Percentiles rank a stretch among this genome's conserved stretches.
Evolutionary conservation across 2,329 filamentous ascomycete genomes (phyloP).

Genomic region (Diaporthe vaccinii): DNA sequence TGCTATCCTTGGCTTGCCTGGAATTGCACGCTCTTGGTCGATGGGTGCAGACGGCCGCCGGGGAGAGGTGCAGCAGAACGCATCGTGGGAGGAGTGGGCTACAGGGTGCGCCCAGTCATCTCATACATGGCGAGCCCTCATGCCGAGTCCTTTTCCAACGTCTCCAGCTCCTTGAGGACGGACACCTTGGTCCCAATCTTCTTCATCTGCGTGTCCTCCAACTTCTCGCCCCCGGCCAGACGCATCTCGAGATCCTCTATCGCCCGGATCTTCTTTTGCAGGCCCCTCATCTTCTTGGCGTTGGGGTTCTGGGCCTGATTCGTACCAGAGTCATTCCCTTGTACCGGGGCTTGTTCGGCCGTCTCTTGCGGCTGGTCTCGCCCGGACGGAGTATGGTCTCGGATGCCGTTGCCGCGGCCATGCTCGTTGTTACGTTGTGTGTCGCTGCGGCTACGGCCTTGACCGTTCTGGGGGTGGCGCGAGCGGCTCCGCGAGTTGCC

Average conservation of each 20-base stretch:
- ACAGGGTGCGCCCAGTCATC: not conserved
- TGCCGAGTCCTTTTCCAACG: constrained; percentile 59
- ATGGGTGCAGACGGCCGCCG: not conserved
- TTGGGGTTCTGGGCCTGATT: constrained; percentile 69
- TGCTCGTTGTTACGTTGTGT: constrained; percentile 55
- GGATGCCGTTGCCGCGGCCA: constrained; percentile 44
- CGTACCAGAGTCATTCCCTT: constrained; percentile 58
- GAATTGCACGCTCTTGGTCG: not conserved
- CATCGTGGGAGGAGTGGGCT: not conserved
- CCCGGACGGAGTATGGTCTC: constrained; percentile 46
- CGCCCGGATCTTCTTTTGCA: constrained; percentile 97
- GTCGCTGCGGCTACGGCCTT: constrained; percentile 65
- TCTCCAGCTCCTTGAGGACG: constrained; percentile 86
- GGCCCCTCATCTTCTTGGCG: constrained; percentile 93
- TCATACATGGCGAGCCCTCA: not conserved
- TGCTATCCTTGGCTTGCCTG: not conserved
- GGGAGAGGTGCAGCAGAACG: constrained; percentile 11
- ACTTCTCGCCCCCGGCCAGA: constrained; percentile 91
- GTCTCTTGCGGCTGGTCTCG: constrained; percentile 49
- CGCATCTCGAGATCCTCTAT: constrained; percentile 99
- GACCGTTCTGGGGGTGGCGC: constrained; percentile 61
- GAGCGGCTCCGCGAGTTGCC: constrained; percentile 64
- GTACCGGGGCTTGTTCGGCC: constrained; percentile 39
- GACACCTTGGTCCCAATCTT: constrained; percentile 92
- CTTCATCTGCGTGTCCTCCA: constrained; percentile 98